These are phyloP conservation scores for Arachnopeziza araneosa DNA, from an alignment of 2,329 filamentous ascomycete genomes.

Conservation along the genomic window DNA sequence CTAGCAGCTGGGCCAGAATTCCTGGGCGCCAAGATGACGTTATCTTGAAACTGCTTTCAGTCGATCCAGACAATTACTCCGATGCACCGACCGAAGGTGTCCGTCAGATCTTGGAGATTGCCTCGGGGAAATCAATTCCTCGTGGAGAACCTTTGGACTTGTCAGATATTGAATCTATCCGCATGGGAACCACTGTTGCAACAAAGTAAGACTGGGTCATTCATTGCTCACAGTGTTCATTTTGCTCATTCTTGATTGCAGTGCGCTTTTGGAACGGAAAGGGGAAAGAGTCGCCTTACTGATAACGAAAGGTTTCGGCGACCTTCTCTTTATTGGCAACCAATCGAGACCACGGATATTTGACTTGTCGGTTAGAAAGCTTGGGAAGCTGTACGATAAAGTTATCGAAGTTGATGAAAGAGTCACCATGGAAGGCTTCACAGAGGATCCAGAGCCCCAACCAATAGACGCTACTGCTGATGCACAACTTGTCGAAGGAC, in stretches of 20 bases:
- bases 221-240: not conserved
- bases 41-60: constrained; percentile 68
- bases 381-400: constrained; percentile 59
- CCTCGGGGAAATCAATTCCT: constrained; percentile 20
- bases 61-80: constrained; percentile 61
- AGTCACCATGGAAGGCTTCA: constrained; percentile 60
- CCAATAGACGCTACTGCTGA: constrained; percentile 59
- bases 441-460: constrained; percentile 41
- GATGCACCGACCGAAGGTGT: constrained; percentile 59
- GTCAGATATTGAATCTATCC: constrained; percentile 45
- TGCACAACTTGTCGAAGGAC: constrained; percentile 53
- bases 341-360: constrained; percentile 68
- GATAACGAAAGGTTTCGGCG: constrained; percentile 64
- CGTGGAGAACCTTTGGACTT: constrained; percentile 3
- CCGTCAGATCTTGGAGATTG: constrained; percentile 37
- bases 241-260: not conserved
- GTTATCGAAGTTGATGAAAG: constrained; percentile 68
- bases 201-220: constrained; percentile 49
- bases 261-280: constrained; percentile 62
- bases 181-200: constrained; percentile 73
- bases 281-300: constrained; percentile 65
- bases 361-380: constrained; percentile 60
- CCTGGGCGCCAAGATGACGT: constrained; percentile 55
- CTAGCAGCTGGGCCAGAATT: constrained; percentile 32
- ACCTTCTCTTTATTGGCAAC: constrained; percentile 66